Base-by-base conservation (phyloP, 192 early-diverging fungal genomes). In the Coemansia sp. region DNA sequence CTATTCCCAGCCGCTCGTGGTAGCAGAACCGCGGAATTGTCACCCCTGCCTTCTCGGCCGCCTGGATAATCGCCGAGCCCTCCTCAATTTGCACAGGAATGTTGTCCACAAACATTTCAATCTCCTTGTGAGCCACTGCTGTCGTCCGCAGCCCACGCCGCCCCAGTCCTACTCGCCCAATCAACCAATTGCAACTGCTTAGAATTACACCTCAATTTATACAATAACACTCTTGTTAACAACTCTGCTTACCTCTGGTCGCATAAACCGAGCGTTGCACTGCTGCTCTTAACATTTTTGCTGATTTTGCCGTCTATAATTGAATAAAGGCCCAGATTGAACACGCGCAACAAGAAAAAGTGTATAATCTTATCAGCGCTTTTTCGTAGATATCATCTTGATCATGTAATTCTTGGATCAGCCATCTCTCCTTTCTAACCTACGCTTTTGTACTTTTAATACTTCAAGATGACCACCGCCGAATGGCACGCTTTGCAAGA, bases 61-160 rank as follows among this genome's bases (percentile, higher is more conserved):
- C 97, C 84, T 99, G 97, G 82, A 99, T 99, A 43, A 97, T 83
- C 26, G 97, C 94, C 27, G 92, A 85, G 26, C 97, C 97, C 66
- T 88, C 85, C 69, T 97, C 95, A 52, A 97, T 86, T 83, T 85
- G 87, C 23, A 99, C 89, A 4, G 92, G 73, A 79, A 91, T 92
- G 60, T 92, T 92, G 80, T 99, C 90, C 47, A 99, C 86, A 78
- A 94, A 94, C 68, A 92, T 84, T 64, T 94, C 92, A 29, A 94
- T 86, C 71, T 92, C 88, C 60, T 90, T 84, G 48, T 50, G 45
- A 19, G 32, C 23, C 9, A 49, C 19, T 1, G 55, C 18, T 1
- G 61, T 37, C 12, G 63, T 45, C 37, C 59, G 57, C 54, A 76
- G 59, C 19, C 63, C 68, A 7, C 62, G 62, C 4, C 62, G 38